Base-by-base conservation (phyloP, 345 rosid species). In the Sonneratia alba region DNA sequence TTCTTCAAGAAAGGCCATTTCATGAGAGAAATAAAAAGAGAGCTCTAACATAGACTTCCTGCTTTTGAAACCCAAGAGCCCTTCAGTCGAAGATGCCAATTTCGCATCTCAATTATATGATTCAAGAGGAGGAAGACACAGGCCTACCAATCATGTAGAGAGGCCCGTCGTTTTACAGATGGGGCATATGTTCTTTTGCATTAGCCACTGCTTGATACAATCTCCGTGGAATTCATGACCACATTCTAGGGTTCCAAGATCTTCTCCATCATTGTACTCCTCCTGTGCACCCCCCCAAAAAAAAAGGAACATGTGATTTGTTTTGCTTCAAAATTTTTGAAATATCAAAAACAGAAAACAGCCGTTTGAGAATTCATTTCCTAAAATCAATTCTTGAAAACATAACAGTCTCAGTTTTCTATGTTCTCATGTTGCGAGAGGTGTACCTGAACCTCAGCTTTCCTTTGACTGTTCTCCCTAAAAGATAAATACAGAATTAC, bases 161-260 rank as follows among this genome's bases (percentile, higher is more conserved):
- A 93, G 74, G 34, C 91, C 98, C 0, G 89, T 81, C 49, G 89
- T 85, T 77, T 91, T 93, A 72, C 98, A 93, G 51, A 93, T 84
- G 37, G 98, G 98, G 82, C 98, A 93, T 75, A 88, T 73, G 71
- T 91, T 93, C 84, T 93, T 93, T 68, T 40, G 84, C 83, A 80
- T 87, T 79, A 93, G 77, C 97, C 98, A 93, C 66, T 85, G 86
- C 75, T 88, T 91, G 64, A 93, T 77, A 71, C 97, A 93, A 59
- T 70, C 78, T 6, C 82, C 43, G 77, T 93, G 97, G 69, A 89
- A 93, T 69, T 79, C 87, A 70, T 93, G 98, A 27, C 91, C 90
- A 21, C 98, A 91, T 66, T 89, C 92, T 66, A 91, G 80, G 47
- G 75, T 81, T 62, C 97, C 98, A 16, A 88, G 71, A 57, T 88